Evolutionary conservation across 2,329 filamentous ascomycete species (phyloP).

Genomic region (Cercospora beticola): DNA sequence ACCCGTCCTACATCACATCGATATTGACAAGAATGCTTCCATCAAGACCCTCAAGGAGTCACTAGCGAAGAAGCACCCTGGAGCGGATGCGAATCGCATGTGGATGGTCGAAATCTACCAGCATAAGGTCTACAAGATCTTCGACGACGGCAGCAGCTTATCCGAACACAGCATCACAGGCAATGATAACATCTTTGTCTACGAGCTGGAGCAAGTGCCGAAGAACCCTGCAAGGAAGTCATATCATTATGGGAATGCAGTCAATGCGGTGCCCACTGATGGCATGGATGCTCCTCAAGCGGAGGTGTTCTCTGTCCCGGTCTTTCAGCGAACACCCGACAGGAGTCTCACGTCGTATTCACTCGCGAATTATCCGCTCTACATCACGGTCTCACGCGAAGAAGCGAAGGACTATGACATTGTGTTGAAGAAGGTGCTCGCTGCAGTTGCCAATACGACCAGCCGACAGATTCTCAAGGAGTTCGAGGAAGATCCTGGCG

Average conservation of each 20-base stretch:
- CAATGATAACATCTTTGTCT: slow-evolving; percentile 65
- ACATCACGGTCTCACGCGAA: slow-evolving; percentile 71
- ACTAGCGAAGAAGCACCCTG: slow-evolving; percentile 54
- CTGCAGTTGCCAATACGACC: slow-evolving; percentile 73
- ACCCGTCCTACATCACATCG: slow-evolving; percentile 72
- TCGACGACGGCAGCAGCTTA: slow-evolving; percentile 67
- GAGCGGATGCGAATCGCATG: slow-evolving; percentile 60
- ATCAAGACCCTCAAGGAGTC: slow-evolving; percentile 67
- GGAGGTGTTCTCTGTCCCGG: slow-evolving; percentile 68
- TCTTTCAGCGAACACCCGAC: slow-evolving; percentile 61
- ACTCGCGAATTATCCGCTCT: slow-evolving; percentile 47
- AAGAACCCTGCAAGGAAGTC: slow-evolving; percentile 68
- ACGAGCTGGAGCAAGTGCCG: slow-evolving; percentile 75
- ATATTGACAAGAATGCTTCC: slow-evolving; percentile 73
- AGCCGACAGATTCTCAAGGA: slow-evolving; percentile 65
- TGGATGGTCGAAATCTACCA: slow-evolving; percentile 81
- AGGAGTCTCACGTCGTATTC: slow-evolving; percentile 41
- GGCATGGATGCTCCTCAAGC: slow-evolving; percentile 61
- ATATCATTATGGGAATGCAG: slow-evolving; percentile 41
- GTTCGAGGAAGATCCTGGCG: slow-evolving; percentile 30
- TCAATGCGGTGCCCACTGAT: slow-evolving; percentile 47
- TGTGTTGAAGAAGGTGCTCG: slow-evolving; percentile 77
- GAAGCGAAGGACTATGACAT: slow-evolving; percentile 68
- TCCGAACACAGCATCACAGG: slow-evolving; percentile 67
- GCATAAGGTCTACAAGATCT: slow-evolving; percentile 81